Evolutionary conservation across 768 basidiomycete species (phyloP), one percentile per base, ranked within the genome.

Genomic region (Sarcodon aspratus): DNA sequence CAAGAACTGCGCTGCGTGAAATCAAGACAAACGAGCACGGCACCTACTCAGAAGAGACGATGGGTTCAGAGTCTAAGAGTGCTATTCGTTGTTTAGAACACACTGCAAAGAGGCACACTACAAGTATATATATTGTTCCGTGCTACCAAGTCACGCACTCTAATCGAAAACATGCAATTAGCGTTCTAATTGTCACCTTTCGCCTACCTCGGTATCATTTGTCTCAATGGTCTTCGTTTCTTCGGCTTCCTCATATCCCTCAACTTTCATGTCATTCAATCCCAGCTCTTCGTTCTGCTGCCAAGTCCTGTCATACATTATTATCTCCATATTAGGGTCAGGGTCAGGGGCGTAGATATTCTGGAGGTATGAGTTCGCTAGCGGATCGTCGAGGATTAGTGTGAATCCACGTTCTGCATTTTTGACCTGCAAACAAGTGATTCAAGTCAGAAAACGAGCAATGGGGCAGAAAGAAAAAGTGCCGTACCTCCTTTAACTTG

Each of bases 341-440:
- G 88, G 82, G 60, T 99, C 95, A 4, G 96, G 96, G 0, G 96
- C 95, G 61, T 95, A 97, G n/a, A 94, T 58, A 62, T 92, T 96
- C 63, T 99, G 96, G 42, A 99, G 69, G 60, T 98, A 94, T 2
- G 91, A 94, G 63, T 98, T 97, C 11, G 90, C 84, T 15, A 98
- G 71, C 3, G 96, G 96, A 60, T 98, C 95, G 59, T 98, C 95
- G 9, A 99, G 70, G 61, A 98, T 85, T 51, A 99, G 61, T 0
- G 95, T 98, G 67, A 95, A 99, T 3, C 85, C 82, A 33, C 70
- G 72, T 46, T 82, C 75, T 10, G 77, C 94, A 40, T 71, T 74
- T 66, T 90, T 92, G 54, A 93, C 76, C 85, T 91, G 53, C 13
- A 4, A 9, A 32, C 7, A 9, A 48, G 11, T 15, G 34, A n/a